phyloP scores from a whole-genome alignment of 139 green algal species.

The Edaphochlamys debaryana region DNA sequence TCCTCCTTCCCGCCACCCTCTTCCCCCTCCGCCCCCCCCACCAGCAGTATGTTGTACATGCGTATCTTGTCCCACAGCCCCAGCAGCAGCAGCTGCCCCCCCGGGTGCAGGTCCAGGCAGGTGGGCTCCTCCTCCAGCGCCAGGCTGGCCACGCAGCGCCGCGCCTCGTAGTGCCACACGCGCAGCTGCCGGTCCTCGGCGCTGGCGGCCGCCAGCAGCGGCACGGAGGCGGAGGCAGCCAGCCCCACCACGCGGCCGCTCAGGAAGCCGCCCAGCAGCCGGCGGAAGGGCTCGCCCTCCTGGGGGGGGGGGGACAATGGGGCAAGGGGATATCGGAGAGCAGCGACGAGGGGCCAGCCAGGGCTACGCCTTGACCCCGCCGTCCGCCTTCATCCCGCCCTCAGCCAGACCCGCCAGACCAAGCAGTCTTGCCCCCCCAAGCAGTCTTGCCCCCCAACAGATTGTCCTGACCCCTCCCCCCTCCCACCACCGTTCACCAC shows the following conservation, averaged over 20 bases:
- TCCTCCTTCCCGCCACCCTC: not conserved
- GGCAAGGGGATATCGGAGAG: too few species aligned
- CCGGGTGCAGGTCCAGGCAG: constrained; percentile 51
- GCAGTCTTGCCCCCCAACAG: too few species aligned
- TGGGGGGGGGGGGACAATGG: not conserved
- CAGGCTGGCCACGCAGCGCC: constrained; percentile 27
- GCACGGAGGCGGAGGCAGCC: constrained; percentile 9
- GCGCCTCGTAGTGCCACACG: constrained; percentile 45
- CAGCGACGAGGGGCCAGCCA: not conserved
- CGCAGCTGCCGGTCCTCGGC: constrained; percentile 39
- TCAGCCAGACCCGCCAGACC: too few species aligned
- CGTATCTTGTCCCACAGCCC: constrained; percentile 54
- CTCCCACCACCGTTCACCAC: too few species aligned
- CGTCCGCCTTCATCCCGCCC: too few species aligned
- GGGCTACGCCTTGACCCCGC: too few species aligned
- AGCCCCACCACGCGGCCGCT: constrained; percentile 19
- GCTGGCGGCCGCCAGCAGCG: constrained; percentile 36
- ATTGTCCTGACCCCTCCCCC: too few species aligned
- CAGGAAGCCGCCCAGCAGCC: constrained; percentile 38
- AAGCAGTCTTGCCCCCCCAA: too few species aligned
- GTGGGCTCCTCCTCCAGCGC: constrained; percentile 58
- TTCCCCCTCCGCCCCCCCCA: too few species aligned
- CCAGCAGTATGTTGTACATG: constrained; percentile 50
- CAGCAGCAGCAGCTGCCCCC: constrained; percentile 50
- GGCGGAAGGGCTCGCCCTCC: constrained; percentile 43